phyloP scores from a whole-genome alignment of 2,329 filamentous ascomycete genomes.

The Dryadomyces quercivorus region DNA sequence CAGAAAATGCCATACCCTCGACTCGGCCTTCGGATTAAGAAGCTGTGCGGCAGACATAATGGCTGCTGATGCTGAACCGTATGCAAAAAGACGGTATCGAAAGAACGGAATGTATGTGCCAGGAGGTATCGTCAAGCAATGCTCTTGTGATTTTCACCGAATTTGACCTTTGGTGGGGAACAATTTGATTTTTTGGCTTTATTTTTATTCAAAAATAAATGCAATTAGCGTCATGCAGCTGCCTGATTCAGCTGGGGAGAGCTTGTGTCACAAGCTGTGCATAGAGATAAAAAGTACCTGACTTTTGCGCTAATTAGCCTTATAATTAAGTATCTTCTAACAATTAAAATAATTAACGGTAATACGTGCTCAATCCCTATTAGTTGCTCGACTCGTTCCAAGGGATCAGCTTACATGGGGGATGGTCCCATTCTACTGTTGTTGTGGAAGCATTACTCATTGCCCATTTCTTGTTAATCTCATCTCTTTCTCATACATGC shows the following conservation, averaged over 20 bases:
- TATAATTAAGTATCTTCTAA: too few species aligned
- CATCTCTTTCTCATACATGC: background rate
- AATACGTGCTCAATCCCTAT: too few species aligned
- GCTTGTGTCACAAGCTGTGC: background rate
- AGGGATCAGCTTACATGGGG: background rate
- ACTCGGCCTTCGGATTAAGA: conserved; percentile 97
- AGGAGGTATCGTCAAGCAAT: background rate
- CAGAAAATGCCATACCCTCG: conserved; percentile 65
- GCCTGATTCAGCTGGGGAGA: background rate
- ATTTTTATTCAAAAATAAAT: background rate
- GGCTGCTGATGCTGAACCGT: background rate
- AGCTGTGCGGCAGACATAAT: conserved; percentile 94
- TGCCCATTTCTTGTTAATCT: background rate
- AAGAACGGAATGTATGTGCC: background rate
- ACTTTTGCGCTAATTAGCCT: background rate
- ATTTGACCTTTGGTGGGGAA: conserved; percentile 9
- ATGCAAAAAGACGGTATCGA: background rate
- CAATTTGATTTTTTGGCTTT: background rate
- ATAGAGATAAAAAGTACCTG: background rate
- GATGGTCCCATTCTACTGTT: background rate
- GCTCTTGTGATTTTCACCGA: conserved; percentile 7
- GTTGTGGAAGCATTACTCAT: background rate
- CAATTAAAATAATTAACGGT: background rate
- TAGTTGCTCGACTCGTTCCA: too few species aligned
- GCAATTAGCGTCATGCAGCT: background rate